Conservation (phyloP, 805 yeast species). For the Wickerhamomyces queroliae region DNA sequence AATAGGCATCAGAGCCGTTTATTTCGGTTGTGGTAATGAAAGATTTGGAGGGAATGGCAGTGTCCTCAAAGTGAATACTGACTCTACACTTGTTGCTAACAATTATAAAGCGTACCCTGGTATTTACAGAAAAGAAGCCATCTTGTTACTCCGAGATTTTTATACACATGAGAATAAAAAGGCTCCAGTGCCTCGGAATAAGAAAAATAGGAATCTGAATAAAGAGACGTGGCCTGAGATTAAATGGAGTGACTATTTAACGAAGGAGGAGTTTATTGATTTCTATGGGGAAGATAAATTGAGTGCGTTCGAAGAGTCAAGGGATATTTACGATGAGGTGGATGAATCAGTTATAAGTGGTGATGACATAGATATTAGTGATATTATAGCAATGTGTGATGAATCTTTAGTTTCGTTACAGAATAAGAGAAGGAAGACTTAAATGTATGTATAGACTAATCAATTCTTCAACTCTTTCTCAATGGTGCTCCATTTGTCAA, state of each 20-base stretch:
- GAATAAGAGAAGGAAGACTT: slow-evolving; percentile 5
- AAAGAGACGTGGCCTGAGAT: slow-evolving; percentile 53
- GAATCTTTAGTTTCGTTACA: slow-evolving; percentile 6
- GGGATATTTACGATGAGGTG: slow-evolving; percentile 12
- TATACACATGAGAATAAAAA: slow-evolving; percentile 79
- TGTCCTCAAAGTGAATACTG: slow-evolving; percentile 55
- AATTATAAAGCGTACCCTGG: slow-evolving; percentile 68
- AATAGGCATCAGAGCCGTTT: slow-evolving; percentile 63
- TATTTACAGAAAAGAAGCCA: slow-evolving; percentile 72
- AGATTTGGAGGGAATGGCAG: slow-evolving; percentile 97
- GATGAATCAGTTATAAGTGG: slow-evolving; percentile 12
- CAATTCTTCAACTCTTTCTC: slow-evolving; percentile 29
- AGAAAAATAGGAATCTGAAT: slow-evolving; percentile 60
- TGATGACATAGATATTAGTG: slow-evolving; percentile 16
- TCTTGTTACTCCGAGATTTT: slow-evolving; percentile 73
- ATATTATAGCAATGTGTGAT: slow-evolving; percentile 9
- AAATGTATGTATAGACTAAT: neutral
- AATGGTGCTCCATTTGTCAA: slow-evolving; percentile 64
- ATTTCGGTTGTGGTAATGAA: slow-evolving; percentile 92
- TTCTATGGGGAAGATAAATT: slow-evolving; percentile 28
- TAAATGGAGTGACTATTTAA: slow-evolving; percentile 49
- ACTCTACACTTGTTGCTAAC: slow-evolving; percentile 24
- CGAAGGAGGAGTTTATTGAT: slow-evolving; percentile 40
- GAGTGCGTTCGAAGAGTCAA: slow-evolving; percentile 7
- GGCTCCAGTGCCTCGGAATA: slow-evolving; percentile 77